These are phyloP conservation scores for Globisporangium iwayamae DNA, from an alignment of 352 stramenopile species.

Conservation along the genomic window DNA sequence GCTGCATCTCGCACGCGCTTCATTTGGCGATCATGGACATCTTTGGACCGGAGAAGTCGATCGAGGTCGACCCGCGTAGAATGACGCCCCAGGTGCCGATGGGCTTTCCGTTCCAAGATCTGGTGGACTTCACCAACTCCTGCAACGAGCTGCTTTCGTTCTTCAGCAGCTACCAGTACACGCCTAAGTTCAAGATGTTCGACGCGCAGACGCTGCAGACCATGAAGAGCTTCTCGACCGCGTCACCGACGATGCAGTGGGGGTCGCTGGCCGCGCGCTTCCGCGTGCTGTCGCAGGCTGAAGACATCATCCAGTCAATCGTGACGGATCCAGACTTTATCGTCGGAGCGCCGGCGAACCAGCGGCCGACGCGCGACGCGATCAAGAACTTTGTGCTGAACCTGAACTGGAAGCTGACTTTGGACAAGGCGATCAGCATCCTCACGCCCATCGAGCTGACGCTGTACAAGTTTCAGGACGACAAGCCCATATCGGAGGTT, in stretches of 20 bases:
- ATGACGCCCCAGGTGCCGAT: slow-evolving; percentile 64
- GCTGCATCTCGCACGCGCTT: slow-evolving; percentile 76
- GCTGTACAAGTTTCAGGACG: slow-evolving; percentile 82
- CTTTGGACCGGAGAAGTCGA: slow-evolving; percentile 61
- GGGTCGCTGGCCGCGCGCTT: slow-evolving; percentile 65
- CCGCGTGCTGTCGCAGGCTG: slow-evolving; percentile 56
- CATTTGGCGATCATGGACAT: slow-evolving; percentile 83
- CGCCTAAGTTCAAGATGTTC: slow-evolving; percentile 73
- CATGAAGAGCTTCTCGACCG: slow-evolving; percentile 73
- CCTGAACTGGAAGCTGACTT: slow-evolving; percentile 77
- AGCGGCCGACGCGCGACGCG: slow-evolving; percentile 47
- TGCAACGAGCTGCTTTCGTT: slow-evolving; percentile 77
- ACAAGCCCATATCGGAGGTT: slow-evolving; percentile 77
- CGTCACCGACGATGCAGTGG: slow-evolving; percentile 65
- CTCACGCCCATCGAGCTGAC: slow-evolving; percentile 76
- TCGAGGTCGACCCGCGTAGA: slow-evolving; percentile 68
- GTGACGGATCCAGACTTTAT: slow-evolving; percentile 68
- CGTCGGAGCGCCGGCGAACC: slow-evolving; percentile 34
- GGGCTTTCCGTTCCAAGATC: slow-evolving; percentile 77
- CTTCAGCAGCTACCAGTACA: slow-evolving; percentile 80
- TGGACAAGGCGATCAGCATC: slow-evolving; percentile 79
- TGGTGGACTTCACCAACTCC: slow-evolving; percentile 71
- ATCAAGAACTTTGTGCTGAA: slow-evolving; percentile 74
- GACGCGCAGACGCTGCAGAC: slow-evolving; percentile 65
- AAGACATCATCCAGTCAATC: slow-evolving; percentile 74